Evolutionary conservation across 257 asterid genomes (phyloP).

Genomic region (Solanum peruvianum): DNA sequence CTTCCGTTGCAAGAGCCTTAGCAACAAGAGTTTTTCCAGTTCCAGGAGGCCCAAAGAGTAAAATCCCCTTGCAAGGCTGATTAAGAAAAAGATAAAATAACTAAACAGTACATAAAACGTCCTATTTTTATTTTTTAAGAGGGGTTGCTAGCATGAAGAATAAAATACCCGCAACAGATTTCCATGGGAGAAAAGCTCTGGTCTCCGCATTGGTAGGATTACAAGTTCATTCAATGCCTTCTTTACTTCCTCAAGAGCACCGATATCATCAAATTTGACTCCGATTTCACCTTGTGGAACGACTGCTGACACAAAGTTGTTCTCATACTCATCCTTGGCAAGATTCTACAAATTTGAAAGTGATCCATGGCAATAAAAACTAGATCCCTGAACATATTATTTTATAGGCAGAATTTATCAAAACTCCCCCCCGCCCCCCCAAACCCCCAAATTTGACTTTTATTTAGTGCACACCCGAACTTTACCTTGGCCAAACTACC

Average conservation of each 20-base stretch:
- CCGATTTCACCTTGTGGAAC: conserved; percentile 98
- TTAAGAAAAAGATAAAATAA: background rate
- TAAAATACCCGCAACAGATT: conserved; percentile 78
- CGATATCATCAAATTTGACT: conserved; percentile 88
- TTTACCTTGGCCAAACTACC: background rate
- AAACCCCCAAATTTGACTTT: background rate
- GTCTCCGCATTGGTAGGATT: conserved; percentile 94
- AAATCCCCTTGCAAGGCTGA: conserved; percentile 99
- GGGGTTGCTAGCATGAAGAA: background rate
- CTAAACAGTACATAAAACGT: background rate
- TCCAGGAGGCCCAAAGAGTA: conserved; percentile 99
- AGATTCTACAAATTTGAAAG: conserved; percentile 52
- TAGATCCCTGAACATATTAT: background rate
- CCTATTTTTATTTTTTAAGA: background rate
- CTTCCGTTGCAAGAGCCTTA: conserved; percentile 97
- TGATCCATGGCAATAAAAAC: background rate
- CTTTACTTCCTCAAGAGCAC: conserved; percentile 97
- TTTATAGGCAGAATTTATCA: background rate
- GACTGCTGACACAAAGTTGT: conserved; percentile 87
- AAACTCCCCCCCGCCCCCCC: background rate
- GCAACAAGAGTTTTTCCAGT: conserved; percentile 99
- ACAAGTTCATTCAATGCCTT: conserved; percentile 89
- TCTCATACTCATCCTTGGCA: conserved; percentile 95
- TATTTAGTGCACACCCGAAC: background rate
- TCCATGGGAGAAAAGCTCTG: conserved; percentile 92